A percentile compares a stretch with the other conserved stretches of the same genome.
Evolutionary conservation across 306 rosid genomes (phyloP).

Genomic region (Spatholobus suberectus): DNA sequence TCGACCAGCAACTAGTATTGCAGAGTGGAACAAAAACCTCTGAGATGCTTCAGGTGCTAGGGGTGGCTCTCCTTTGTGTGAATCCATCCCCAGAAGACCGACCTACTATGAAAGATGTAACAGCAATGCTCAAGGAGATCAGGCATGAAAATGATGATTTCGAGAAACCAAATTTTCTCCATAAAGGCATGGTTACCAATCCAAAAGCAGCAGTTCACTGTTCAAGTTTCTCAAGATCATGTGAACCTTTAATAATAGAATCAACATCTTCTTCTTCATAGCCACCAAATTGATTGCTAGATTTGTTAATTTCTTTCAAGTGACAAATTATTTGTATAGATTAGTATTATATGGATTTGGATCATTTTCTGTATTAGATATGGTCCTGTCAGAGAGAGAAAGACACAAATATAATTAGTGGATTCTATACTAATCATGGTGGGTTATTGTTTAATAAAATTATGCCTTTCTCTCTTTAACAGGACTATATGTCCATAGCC

Average conservation of each 20-base stretch:
- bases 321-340: slow-evolving; percentile 55
- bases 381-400: not conserved
- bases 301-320: slow-evolving; percentile 43
- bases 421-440: not conserved
- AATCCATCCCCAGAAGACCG: slow-evolving; percentile 81
- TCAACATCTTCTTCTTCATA: slow-evolving; percentile 62
- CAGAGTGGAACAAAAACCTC: slow-evolving; percentile 83
- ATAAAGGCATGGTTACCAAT: slow-evolving; percentile 54
- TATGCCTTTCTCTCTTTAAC: not conserved
- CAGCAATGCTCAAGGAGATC: slow-evolving; percentile 94
- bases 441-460: not conserved
- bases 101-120: slow-evolving; percentile 89
- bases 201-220: slow-evolving; percentile 70
- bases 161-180: slow-evolving; percentile 63
- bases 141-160: slow-evolving; percentile 65
- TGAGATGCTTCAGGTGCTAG: slow-evolving; percentile 94
- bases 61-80: slow-evolving; percentile 89
- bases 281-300: slow-evolving; percentile 35
- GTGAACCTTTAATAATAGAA: slow-evolving; percentile 78
- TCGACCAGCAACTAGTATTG: slow-evolving; percentile 74
- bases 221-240: slow-evolving; percentile 92
- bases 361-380: not conserved
- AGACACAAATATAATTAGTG: not conserved
- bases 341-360: slow-evolving; percentile 24
- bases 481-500: not conserved